Conservation (phyloP, 768 basidiomycete genomes). For the Galerina marginata region DNA sequence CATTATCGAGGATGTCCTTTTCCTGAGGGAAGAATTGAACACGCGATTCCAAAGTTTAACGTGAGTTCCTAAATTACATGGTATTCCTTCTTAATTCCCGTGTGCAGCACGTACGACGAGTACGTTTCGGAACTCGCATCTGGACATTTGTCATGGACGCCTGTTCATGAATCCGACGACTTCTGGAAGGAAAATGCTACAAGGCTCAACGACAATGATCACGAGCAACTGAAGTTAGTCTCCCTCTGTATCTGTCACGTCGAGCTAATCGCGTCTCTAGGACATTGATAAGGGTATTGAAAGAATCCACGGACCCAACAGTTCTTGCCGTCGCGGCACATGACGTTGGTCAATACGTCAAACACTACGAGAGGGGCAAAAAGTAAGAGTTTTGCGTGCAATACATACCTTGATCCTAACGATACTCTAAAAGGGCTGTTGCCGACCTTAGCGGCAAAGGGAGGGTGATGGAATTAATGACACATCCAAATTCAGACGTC, state of each 20-base stretch:
- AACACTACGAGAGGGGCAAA: constrained; percentile 89
- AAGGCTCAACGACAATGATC: constrained; percentile 84
- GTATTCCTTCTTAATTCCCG: background rate
- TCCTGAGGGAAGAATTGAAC: constrained; percentile 85
- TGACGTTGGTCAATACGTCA: constrained; percentile 94
- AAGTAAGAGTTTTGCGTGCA: constrained; percentile 57
- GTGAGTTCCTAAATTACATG: constrained; percentile 48
- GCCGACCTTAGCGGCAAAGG: constrained; percentile 88
- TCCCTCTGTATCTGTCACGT: background rate
- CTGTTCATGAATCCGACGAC: constrained; percentile 93
- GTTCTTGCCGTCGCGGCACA: constrained; percentile 92
- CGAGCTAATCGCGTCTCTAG: constrained; percentile 42
- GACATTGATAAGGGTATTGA: constrained; percentile 73
- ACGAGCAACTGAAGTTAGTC: constrained; percentile 81
- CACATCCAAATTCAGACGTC: constrained; percentile 85
- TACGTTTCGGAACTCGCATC: constrained; percentile 90
- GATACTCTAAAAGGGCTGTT: constrained; percentile 56
- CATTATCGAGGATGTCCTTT: constrained; percentile 89
- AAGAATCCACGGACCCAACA: constrained; percentile 69
- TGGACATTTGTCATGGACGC: constrained; percentile 94
- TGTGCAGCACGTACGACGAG: constrained; percentile 88
- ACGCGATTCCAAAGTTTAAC: constrained; percentile 87
- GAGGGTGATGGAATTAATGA: constrained; percentile 91
- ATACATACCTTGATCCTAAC: constrained; percentile 5
- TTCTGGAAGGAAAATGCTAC: constrained; percentile 98